Percentiles rank a stretch among this genome's conserved stretches.
Evolutionary conservation across 257 asterid species (phyloP).

Genomic region (Ligustrum vulgare): DNA sequence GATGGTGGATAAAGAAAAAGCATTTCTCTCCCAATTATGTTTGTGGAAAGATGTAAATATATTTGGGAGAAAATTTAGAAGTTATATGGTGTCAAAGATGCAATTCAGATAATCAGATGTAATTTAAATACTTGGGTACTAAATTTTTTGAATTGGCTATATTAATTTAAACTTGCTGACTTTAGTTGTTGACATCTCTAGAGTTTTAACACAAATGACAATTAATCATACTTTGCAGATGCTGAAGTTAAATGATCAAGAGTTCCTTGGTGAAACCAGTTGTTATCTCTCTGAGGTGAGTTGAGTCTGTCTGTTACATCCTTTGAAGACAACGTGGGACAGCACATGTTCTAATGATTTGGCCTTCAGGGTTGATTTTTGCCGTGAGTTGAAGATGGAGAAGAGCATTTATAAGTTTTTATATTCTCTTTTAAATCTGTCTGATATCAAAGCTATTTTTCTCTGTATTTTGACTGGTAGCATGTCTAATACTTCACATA

Average conservation of each 20-base stretch:
- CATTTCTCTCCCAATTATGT: background rate
- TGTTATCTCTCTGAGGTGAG: constrained; percentile 73
- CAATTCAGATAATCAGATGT: background rate
- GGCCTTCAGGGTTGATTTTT: background rate
- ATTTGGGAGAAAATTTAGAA: background rate
- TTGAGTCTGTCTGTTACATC: constrained; percentile 4
- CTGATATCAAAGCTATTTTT: constrained; percentile 10
- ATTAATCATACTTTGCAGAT: constrained; percentile 38
- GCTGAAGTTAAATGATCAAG: constrained; percentile 65
- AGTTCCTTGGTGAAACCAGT: constrained; percentile 76
- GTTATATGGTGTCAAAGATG: background rate
- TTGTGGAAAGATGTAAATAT: background rate
- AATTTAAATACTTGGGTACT: background rate
- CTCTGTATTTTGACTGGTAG: background rate
- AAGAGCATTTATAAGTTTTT: background rate
- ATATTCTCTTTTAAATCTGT: background rate
- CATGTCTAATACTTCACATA: background rate
- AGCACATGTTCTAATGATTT: background rate
- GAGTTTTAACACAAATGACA: constrained; percentile 11
- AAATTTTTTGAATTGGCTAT: background rate
- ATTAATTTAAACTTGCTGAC: background rate
- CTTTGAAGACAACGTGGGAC: background rate
- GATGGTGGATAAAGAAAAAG: constrained; percentile 8
- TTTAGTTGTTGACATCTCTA: background rate
- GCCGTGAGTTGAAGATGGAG: background rate